Base-by-base conservation (phyloP, 495 filamentous ascomycete genomes). In the Aspergillus leporis region DNA sequence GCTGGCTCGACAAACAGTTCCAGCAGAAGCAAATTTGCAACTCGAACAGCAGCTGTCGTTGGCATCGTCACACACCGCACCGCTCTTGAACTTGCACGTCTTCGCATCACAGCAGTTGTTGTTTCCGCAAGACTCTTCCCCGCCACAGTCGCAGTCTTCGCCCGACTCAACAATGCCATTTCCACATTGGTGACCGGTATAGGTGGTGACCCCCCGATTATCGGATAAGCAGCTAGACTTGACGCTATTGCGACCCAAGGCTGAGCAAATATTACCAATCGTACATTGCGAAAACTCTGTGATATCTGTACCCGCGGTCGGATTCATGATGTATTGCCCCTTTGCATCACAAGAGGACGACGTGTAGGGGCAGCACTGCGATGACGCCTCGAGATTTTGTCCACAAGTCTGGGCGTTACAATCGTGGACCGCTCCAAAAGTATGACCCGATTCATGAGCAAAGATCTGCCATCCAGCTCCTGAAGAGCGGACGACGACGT, bases 61-160 rank as follows among this genome's bases (percentile, higher is more conserved):
- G 56, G 86, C 80, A 58, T 92, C 89, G 67, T 97, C 94, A 70
- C 94, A 98, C 21, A 92, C 85, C 43, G 92, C 84, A 36, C 74
- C 80, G 50, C 74, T 68, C 53, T 81, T 89, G 79, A 95, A 97
- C 71, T 89, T 91, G 84, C 94, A 98, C 13, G 95, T 98, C 6
- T 71, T 85, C 3, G 92, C 73, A 63, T 98, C 81, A 71, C 94
- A 98, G 78, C 94, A 98, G 25, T 64, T 56, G 72, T 98, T 91
- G 62, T 78, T 71, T 18, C 77, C 84, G 70, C 94, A 98, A 43
- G 82, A 83, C 31, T 76, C 73, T 7, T 70, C 70, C 43, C 93
- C 94, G 53, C 94, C 95, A 67, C 94, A 98, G 74, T 98, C 94
- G 72, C 94, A 98, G 16, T 98, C 89, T 73, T 98, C 94, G 61